phyloP scores from a whole-genome alignment of 2,329 filamentous ascomycete species.

The Cytospora piceae region DNA sequence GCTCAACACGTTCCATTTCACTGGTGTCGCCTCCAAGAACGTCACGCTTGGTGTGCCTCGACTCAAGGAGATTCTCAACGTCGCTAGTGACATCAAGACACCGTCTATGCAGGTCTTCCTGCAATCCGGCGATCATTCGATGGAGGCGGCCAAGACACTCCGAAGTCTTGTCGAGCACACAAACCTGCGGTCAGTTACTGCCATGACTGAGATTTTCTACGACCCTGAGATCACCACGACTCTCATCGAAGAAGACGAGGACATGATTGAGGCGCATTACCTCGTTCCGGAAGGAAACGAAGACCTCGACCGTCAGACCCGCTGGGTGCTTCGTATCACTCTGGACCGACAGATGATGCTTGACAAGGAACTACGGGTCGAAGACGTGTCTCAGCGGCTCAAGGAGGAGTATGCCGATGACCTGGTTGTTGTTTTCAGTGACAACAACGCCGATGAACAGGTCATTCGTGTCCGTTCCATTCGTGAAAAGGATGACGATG shows the following conservation, averaged over 20 bases:
- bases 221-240: constrained; percentile 88
- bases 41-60: constrained; percentile 98
- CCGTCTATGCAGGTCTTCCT: constrained; percentile 95
- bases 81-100: constrained; percentile 98
- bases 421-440: constrained; percentile 92
- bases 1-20: constrained; percentile 99
- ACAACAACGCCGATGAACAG: constrained; percentile 95
- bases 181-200: constrained; percentile 86
- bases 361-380: constrained; percentile 89
- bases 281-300: constrained; percentile 82
- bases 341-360: constrained; percentile 93
- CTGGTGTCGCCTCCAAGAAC: constrained; percentile 99
- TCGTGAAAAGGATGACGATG: constrained; percentile 69
- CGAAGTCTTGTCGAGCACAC: constrained; percentile 94
- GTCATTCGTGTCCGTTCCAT: constrained; percentile 91
- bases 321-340: constrained; percentile 92
- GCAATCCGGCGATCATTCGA: constrained; percentile 60
- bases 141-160: constrained; percentile 77
- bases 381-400: constrained; percentile 87
- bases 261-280: constrained; percentile 97
- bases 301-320: constrained; percentile 74
- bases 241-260: constrained; percentile 81
- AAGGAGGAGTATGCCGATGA: constrained; percentile 86
- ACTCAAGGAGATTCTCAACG: constrained; percentile 98
- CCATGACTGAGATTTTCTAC: constrained; percentile 95